Percentiles rank a stretch among this genome's conserved stretches.
These are phyloP conservation scores for Dillenia suffruticosa DNA, from an alignment of 164 flowering plant genomes.

Conservation along the genomic window DNA sequence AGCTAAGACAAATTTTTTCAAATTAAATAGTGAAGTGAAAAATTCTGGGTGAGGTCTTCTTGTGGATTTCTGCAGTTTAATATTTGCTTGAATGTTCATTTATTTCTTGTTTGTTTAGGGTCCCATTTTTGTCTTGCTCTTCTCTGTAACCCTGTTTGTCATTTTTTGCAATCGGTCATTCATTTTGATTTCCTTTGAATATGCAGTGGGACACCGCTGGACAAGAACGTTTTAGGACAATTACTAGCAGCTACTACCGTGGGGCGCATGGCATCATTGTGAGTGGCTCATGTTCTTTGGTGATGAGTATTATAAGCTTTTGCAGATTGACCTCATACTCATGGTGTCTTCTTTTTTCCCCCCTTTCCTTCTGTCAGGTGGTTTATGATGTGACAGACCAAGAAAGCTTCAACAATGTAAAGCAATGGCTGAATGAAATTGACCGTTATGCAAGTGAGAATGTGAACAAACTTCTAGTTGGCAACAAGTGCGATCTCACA, in stretches of 20 bases:
- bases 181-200: too few species aligned
- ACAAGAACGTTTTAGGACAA: conserved; percentile 35
- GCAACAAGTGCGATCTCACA: conserved; percentile 72
- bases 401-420: conserved; percentile 86
- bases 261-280: conserved; percentile 39
- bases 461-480: conserved; percentile 66
- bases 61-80: too few species aligned
- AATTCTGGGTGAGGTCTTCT: too few species aligned
- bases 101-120: too few species aligned
- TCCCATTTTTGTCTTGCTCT: too few species aligned
- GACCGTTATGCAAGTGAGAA: conserved; percentile 54
- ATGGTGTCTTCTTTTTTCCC: neutral
- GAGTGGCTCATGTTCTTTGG: conserved; percentile 4
- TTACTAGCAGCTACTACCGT: conserved; percentile 37
- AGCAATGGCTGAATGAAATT: conserved; percentile 79
- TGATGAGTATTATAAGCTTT: conserved; percentile 1
- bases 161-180: too few species aligned
- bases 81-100: neutral
- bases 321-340: conserved; percentile 1
- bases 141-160: too few species aligned
- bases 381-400: conserved; percentile 86
- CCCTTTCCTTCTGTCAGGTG: conserved; percentile 44
- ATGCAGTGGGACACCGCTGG: conserved; percentile 38
- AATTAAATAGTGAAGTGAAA: too few species aligned
- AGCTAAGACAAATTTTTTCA: too few species aligned